Evolutionary conservation across 164 flowering plant genomes (phyloP), one percentile per base, ranked within the genome.

Genomic region (Magnolia officinalis): DNA sequence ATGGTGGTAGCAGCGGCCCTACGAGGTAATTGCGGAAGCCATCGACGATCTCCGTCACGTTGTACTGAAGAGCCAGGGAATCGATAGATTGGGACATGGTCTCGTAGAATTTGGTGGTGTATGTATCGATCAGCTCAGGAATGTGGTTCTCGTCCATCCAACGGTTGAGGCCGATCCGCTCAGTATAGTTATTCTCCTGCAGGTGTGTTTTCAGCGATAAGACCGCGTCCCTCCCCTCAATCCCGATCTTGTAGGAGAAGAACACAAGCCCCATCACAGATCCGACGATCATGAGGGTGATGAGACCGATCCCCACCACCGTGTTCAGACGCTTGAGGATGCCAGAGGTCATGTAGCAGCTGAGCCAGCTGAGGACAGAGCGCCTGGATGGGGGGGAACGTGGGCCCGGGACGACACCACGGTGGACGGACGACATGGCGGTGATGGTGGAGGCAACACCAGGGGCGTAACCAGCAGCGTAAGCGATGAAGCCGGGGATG

Each of bases 91-190:
- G 87, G 21, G 85, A 87, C 10, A 96, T 89, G 2, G 95, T 88
- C 24, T 83, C 92, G 70, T 94, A 94, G 55, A 91, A 78, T 83
- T 84, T 78, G 13, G 89, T 80, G 18, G 92, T 85, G 80, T 94
- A 94, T 64, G 20, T 87, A 82, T 96, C 98, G 50, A 92, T 84
- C 89, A 92, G 76, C 10, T 87, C 96, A 16, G 98, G 90, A 16
- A 96, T 87, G 81, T 94, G 93, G 74, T 94, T 92, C 75, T 94
- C 98, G 13, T 90, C 94, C 94, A 94, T 94, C 98, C 99, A 94
- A 70, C 90, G 24, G 86, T 87, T 94, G 19, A 96, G 68, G 10
- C 99, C 99, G 37, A 92, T 81, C 74, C 77, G 89, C 88, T 96
- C 97, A 0, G 97, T 85, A 75, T 94, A 92, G 78, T 96, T 90